A percentile compares a stretch with the other conserved stretches of the same genome.
Conservation (phyloP, 192 early-diverging fungal species). For the Coemansia sp. region DNA sequence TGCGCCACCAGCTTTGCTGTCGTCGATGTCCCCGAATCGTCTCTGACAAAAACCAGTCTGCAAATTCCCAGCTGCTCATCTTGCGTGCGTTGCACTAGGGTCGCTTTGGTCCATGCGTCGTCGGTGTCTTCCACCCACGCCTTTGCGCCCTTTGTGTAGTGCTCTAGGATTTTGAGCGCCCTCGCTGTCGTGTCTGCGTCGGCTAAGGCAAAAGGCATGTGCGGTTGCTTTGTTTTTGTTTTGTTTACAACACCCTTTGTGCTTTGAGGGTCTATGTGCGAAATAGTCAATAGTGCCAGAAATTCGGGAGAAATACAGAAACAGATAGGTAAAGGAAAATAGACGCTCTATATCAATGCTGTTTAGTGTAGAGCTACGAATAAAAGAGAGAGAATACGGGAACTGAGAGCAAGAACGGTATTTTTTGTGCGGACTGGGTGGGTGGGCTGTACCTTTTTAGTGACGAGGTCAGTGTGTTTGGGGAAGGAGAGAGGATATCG, state of each 20-base stretch:
- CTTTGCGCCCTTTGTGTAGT: conserved; percentile 69
- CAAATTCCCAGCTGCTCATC: conserved; percentile 36
- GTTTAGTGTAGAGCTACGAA: conserved; percentile 6
- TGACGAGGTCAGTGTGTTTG: background rate
- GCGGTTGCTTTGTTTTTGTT: background rate
- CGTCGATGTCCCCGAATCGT: conserved; percentile 31
- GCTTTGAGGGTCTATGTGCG: too few species aligned
- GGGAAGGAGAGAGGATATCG: background rate
- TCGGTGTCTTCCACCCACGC: conserved; percentile 89
- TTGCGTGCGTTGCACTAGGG: conserved; percentile 47
- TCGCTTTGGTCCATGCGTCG: conserved; percentile 82
- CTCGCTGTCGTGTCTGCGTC: conserved; percentile 33
- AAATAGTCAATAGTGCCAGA: too few species aligned
- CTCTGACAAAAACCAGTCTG: conserved; percentile 47
- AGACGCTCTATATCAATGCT: conserved; percentile 8
- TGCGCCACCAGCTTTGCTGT: conserved; percentile 43
- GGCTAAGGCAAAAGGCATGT: conserved; percentile 35
- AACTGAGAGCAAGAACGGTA: conserved; percentile 1
- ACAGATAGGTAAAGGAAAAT: conserved; percentile 5
- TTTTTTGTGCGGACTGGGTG: too few species aligned
- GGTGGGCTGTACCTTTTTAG: too few species aligned
- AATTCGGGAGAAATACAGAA: conserved; percentile 4
- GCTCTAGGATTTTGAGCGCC: conserved; percentile 59
- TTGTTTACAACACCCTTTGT: too few species aligned
- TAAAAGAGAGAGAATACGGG: conserved; percentile 4